phyloP scores from a whole-genome alignment of 1,284 basidiomycete genomes.

The Megacollybia platyphylla region DNA sequence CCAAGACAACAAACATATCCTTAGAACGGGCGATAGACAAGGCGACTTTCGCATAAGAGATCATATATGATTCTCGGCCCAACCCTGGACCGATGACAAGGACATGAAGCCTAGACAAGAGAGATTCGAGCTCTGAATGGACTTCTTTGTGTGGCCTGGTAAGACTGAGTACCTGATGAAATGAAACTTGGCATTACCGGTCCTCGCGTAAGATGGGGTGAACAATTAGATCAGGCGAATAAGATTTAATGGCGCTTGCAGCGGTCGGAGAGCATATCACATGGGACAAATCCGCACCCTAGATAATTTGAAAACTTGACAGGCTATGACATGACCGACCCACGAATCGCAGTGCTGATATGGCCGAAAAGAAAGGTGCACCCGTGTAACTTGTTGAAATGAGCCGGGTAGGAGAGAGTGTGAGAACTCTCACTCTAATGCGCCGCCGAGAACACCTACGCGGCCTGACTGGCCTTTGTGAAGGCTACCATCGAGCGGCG shows the following conservation, averaged over 20 bases:
- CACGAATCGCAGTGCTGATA: slow-evolving; percentile 77
- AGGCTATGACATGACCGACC: slow-evolving; percentile 8
- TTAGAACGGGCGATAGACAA: slow-evolving; percentile 34
- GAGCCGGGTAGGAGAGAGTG: slow-evolving; percentile 1
- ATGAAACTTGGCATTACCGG: slow-evolving; percentile 13
- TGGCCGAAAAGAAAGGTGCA: slow-evolving; percentile 89
- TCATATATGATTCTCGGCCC: slow-evolving; percentile 86
- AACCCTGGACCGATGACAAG: slow-evolving; percentile 90
- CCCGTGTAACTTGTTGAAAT: slow-evolving; percentile 69
- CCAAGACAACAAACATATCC: slow-evolving; percentile 84
- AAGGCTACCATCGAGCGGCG: slow-evolving; percentile 71
- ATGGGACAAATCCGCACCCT: slow-evolving; percentile 93
- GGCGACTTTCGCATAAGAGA: slow-evolving; percentile 54
- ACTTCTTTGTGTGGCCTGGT: slow-evolving; percentile 34
- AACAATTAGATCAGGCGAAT: slow-evolving; percentile 92
- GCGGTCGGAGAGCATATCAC: slow-evolving; percentile 93
- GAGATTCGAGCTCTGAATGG: slow-evolving; percentile 45
- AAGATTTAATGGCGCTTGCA: slow-evolving; percentile 88
- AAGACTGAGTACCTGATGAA: slow-evolving; percentile 3
- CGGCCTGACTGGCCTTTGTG: slow-evolving; percentile 97
- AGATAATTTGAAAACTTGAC: neutral
- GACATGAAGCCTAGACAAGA: slow-evolving; percentile 82
- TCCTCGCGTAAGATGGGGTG: slow-evolving; percentile 77
- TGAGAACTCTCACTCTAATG: slow-evolving; percentile 52
- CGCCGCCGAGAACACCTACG: slow-evolving; percentile 89